Percentiles rank a stretch among this genome's conserved stretches.
phyloP scores from a whole-genome alignment of 768 basidiomycete genomes.

The Russula dissimulans region DNA sequence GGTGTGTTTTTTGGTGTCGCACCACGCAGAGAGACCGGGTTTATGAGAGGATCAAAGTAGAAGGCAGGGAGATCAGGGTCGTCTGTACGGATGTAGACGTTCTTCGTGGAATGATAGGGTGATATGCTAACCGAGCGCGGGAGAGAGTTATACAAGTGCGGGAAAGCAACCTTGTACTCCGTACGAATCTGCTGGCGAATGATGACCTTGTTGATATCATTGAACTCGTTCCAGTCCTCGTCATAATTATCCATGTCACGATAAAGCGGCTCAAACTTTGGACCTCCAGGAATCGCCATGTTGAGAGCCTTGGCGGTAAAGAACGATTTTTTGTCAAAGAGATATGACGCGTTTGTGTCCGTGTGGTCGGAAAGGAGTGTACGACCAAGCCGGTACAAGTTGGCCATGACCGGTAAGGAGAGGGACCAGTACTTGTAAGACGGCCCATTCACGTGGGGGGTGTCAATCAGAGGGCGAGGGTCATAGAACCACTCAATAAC shows the following conservation, averaged over 20 bases:
- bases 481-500: conserved; percentile 99
- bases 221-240: conserved; percentile 99
- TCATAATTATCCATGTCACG: conserved; percentile 96
- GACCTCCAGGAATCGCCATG: conserved; percentile 95
- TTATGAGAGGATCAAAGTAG: conserved; percentile 98
- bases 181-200: conserved; percentile 98
- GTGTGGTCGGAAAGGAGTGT: conserved; percentile 90
- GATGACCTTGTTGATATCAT: conserved; percentile 99
- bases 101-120: conserved; percentile 89
- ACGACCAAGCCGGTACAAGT: conserved; percentile 89
- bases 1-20: conserved; percentile 75
- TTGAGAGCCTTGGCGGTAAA: conserved; percentile 97
- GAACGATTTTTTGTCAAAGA: conserved; percentile 97
- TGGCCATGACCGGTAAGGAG: conserved; percentile 91
- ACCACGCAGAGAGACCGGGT: conserved; percentile 90
- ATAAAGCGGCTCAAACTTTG: conserved; percentile 96
- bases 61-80: conserved; percentile 99
- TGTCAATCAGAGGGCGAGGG: conserved; percentile 86
- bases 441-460: conserved; percentile 81
- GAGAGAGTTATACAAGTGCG: conserved; percentile 95
- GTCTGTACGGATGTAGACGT: conserved; percentile 97
- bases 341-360: conserved; percentile 82
- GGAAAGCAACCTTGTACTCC: conserved; percentile 99
- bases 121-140: conserved; percentile 91
- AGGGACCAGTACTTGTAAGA: conserved; percentile 93